Percentiles rank a stretch among this genome's conserved stretches.
These are phyloP conservation scores for Sindora glabra DNA, from an alignment of 306 rosid species.

Conservation along the genomic window DNA sequence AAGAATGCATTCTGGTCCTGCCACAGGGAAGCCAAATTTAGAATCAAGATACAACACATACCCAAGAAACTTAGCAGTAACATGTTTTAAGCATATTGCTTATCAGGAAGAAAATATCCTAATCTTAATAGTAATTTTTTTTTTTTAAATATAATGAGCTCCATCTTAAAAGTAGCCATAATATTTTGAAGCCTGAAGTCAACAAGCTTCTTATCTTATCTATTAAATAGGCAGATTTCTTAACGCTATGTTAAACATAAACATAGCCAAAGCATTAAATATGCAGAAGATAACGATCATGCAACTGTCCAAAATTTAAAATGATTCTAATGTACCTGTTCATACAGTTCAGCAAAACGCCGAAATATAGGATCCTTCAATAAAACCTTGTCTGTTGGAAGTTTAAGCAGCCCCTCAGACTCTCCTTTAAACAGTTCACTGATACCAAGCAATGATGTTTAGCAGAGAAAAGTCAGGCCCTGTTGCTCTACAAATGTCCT, in stretches of 20 bases:
- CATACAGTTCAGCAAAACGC: slow-evolving; percentile 62
- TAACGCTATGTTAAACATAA: background rate
- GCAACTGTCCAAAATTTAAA: background rate
- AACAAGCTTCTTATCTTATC: background rate
- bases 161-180: slow-evolving; percentile 7
- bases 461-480: slow-evolving; percentile 5
- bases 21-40: slow-evolving; percentile 3
- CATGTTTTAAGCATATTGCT: no score
- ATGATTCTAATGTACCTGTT: slow-evolving; percentile 47
- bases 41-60: slow-evolving; percentile 2
- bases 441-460: slow-evolving; percentile 16
- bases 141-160: slow-evolving; percentile 2
- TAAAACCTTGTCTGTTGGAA: slow-evolving; percentile 72
- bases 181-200: background rate
- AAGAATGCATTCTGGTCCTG: slow-evolving; percentile 82
- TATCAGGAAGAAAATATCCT: no score
- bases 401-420: slow-evolving; percentile 51
- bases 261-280: background rate
- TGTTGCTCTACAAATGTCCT: background rate
- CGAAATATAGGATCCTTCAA: slow-evolving; percentile 62
- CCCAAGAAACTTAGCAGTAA: no score
- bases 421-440: slow-evolving; percentile 66
- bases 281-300: background rate
- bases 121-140: no score
- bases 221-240: background rate